Conservation (phyloP, 2,329 filamentous ascomycete species). For the Didymella sp. region DNA sequence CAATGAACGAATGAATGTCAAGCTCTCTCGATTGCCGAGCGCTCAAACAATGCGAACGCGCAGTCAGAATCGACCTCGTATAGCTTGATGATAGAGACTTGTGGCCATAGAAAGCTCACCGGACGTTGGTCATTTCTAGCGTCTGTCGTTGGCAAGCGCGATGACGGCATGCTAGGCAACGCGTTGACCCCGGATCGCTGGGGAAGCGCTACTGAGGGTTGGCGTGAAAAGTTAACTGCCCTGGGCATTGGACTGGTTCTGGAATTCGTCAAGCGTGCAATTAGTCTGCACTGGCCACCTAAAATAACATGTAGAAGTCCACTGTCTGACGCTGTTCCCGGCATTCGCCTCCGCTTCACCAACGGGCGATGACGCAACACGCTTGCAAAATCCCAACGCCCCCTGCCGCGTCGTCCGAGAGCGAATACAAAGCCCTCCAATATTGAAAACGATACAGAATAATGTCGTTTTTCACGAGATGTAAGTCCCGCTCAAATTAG, state of each 20-base stretch:
- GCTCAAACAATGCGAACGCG: conserved; percentile 9
- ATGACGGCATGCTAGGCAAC: conserved; percentile 26
- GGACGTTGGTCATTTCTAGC: conserved; percentile 10
- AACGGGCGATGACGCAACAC: conserved; percentile 15
- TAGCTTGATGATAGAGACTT: background rate
- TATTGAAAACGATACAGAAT: background rate
- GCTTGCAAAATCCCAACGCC: conserved; percentile 1
- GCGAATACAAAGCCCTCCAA: conserved; percentile 26
- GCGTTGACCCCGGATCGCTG: conserved; percentile 24
- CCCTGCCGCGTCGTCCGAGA: conserved; percentile 8
- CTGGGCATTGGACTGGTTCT: conserved; percentile 5
- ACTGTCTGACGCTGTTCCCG: background rate
- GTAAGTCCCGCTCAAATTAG: too few relatives aligned
- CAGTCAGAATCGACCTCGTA: background rate
- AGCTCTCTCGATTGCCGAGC: conserved; percentile 5
- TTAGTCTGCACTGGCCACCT: background rate
- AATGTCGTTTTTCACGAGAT: background rate
- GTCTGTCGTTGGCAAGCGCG: conserved; percentile 16
- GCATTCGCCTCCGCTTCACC: conserved; percentile 10
- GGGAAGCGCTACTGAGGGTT: conserved; percentile 17
- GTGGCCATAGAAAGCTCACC: background rate
- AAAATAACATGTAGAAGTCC: background rate
- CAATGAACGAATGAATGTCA: conserved; percentile 22
- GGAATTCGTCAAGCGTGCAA: conserved; percentile 3
- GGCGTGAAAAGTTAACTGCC: conserved; percentile 9